phyloP scores from a whole-genome alignment of 495 filamentous ascomycete genomes.

The Penicillium subrubescens region DNA sequence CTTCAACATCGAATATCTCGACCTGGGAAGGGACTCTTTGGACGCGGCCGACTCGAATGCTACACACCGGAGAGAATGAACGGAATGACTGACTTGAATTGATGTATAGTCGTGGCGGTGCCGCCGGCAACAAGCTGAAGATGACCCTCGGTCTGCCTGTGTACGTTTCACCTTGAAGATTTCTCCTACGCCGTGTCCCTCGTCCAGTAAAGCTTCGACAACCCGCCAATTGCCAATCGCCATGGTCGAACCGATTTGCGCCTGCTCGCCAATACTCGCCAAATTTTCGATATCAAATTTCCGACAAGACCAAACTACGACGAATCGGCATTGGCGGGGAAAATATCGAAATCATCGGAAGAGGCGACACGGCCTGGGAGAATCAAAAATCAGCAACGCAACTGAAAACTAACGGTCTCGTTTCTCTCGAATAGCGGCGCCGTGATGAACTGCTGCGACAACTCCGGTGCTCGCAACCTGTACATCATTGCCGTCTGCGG shows the following conservation, averaged over 20 bases:
- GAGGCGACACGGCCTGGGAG: slow-evolving; percentile 15
- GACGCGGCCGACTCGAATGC: slow-evolving; percentile 1
- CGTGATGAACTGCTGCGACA: slow-evolving; percentile 97
- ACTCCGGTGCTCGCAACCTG: slow-evolving; percentile 97
- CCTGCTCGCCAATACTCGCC: not conserved
- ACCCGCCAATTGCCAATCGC: slow-evolving; percentile 13
- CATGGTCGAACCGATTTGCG: not conserved
- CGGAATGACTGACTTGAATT: slow-evolving; percentile 32
- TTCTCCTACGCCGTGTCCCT: slow-evolving; percentile 20
- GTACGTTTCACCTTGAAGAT: slow-evolving; percentile 62
- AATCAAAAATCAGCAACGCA: slow-evolving; percentile 8
- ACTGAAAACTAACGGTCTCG: slow-evolving; percentile 22
- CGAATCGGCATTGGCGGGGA: slow-evolving; percentile 6
- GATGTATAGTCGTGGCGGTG: slow-evolving; percentile 71
- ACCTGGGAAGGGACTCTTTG: slow-evolving; percentile 14
- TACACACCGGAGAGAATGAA: slow-evolving; percentile 7
- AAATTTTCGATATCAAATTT: not conserved
- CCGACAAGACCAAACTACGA: slow-evolving; percentile 4
- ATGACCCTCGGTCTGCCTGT: slow-evolving; percentile 99
- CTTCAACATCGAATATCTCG: slow-evolving; percentile 17
- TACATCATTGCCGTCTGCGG: slow-evolving; percentile 99
- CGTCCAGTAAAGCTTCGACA: slow-evolving; percentile 24
- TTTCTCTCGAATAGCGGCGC: slow-evolving; percentile 68
- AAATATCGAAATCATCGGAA: slow-evolving; percentile 13
- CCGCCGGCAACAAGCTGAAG: slow-evolving; percentile 99